Conservation (phyloP, 2,329 filamentous ascomycete genomes). For the Akanthomyces uredinophilus region DNA sequence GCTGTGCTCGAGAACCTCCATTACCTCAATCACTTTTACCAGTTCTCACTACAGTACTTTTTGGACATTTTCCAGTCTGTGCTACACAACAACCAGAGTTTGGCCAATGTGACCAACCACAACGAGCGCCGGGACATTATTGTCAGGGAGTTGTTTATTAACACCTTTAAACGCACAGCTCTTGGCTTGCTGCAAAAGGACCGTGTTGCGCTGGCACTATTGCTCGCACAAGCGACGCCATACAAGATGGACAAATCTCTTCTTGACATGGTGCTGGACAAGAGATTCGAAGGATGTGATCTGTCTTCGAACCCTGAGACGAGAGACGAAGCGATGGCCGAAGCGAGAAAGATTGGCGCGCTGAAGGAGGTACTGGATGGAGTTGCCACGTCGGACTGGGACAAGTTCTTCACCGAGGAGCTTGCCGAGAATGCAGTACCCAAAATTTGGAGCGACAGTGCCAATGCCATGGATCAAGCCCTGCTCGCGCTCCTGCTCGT, state of each 20-base stretch:
- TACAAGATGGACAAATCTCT: constrained; percentile 90
- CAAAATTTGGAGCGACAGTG: constrained; percentile 60
- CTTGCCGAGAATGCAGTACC: constrained; percentile 82
- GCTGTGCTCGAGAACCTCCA: constrained; percentile 95
- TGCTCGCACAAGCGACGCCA: constrained; percentile 91
- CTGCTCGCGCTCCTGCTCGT: constrained; percentile 82
- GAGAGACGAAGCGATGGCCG: constrained; percentile 63
- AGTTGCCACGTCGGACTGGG: constrained; percentile 63
- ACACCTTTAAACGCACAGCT: constrained; percentile 89
- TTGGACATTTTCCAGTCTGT: constrained; percentile 95
- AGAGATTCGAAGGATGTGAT: constrained; percentile 69
- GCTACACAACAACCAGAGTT: constrained; percentile 70
- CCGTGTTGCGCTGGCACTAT: constrained; percentile 86
- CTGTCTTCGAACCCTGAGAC: constrained; percentile 63
- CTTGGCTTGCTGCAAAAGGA: constrained; percentile 90
- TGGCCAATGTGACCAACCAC: constrained; percentile 67
- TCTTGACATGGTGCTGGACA: constrained; percentile 81
- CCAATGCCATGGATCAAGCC: constrained; percentile 65
- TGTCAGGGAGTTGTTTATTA: constrained; percentile 84
- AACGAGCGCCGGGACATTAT: constrained; percentile 82
- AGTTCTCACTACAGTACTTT: constrained; percentile 98
- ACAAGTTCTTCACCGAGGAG: constrained; percentile 78
- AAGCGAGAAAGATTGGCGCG: constrained; percentile 62
- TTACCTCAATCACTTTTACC: constrained; percentile 98
- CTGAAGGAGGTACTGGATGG: constrained; percentile 69